Percentiles rank a stretch among this genome's conserved stretches.
phyloP scores from a whole-genome alignment of 345 rosid genomes.

The Citrus inodora region DNA sequence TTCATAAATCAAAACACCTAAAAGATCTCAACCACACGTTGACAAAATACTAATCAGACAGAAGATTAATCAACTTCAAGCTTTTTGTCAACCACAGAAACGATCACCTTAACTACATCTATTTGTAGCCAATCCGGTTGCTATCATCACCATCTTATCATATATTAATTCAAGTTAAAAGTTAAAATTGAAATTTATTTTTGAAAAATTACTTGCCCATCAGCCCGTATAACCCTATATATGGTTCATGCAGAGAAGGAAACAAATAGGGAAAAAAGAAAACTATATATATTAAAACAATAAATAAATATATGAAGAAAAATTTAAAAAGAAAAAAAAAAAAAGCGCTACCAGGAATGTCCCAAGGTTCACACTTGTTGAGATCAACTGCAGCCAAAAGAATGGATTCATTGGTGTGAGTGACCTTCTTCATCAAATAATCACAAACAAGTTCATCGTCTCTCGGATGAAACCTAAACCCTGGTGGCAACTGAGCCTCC shows the following conservation, averaged over 20 bases:
- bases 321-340: not conserved
- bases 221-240: too few relatives aligned
- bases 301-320: too few relatives aligned
- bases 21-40: not conserved
- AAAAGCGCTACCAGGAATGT: conserved; percentile 64
- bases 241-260: not conserved
- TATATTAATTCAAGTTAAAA: not conserved
- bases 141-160: conserved; percentile 17
- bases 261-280: not conserved
- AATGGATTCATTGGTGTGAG: conserved; percentile 23
- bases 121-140: conserved; percentile 5
- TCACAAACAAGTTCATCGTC: conserved; percentile 93
- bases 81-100: not conserved
- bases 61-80: not conserved
- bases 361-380: conserved; percentile 98
- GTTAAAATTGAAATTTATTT: not conserved
- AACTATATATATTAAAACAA: not conserved
- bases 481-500: conserved; percentile 78
- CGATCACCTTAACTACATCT: not conserved
- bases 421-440: conserved; percentile 62
- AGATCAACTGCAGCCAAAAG: conserved; percentile 77
- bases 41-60: too few relatives aligned
- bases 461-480: conserved; percentile 86
- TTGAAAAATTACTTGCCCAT: too few relatives aligned
- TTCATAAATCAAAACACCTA: not conserved